Percentiles rank a stretch among this genome's conserved stretches.
These are phyloP conservation scores for Globisporangium iwayamae DNA, from an alignment of 352 stramenopile genomes.

Conservation along the genomic window DNA sequence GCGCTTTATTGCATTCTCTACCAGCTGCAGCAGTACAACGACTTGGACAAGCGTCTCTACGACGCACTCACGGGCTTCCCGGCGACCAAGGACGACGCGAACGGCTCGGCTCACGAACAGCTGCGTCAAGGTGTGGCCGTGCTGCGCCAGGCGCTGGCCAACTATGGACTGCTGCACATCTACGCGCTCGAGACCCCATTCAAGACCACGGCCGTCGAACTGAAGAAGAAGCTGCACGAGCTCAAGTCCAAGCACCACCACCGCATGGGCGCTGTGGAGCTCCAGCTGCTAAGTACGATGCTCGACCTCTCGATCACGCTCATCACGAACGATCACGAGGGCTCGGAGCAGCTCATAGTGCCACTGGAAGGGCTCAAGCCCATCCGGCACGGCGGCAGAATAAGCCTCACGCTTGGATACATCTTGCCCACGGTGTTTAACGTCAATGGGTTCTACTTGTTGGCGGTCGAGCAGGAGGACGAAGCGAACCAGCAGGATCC, in stretches of 20 bases:
- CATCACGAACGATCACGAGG: constrained; percentile 80
- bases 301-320: constrained; percentile 69
- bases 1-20: constrained; percentile 65
- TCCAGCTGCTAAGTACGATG: constrained; percentile 72
- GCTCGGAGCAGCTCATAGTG: constrained; percentile 56
- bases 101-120: constrained; percentile 20
- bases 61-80: constrained; percentile 47
- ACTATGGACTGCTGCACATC: constrained; percentile 71
- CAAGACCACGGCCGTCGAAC: constrained; percentile 47
- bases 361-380: constrained; percentile 44
- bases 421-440: constrained; percentile 66
- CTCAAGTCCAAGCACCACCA: constrained; percentile 60
- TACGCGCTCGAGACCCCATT: constrained; percentile 53
- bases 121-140: constrained; percentile 40
- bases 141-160: constrained; percentile 56
- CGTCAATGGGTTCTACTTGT: constrained; percentile 66
- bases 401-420: constrained; percentile 67
- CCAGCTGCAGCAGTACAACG: constrained; percentile 67
- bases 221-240: constrained; percentile 77
- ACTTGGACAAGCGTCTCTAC: constrained; percentile 64
- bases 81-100: constrained; percentile 7
- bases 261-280: constrained; percentile 60
- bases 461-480: constrained; percentile 23
- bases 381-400: constrained; percentile 47
- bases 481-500: neutral